Evolutionary conservation across 345 rosid species (phyloP).

Genomic region (Brassica incana): DNA sequence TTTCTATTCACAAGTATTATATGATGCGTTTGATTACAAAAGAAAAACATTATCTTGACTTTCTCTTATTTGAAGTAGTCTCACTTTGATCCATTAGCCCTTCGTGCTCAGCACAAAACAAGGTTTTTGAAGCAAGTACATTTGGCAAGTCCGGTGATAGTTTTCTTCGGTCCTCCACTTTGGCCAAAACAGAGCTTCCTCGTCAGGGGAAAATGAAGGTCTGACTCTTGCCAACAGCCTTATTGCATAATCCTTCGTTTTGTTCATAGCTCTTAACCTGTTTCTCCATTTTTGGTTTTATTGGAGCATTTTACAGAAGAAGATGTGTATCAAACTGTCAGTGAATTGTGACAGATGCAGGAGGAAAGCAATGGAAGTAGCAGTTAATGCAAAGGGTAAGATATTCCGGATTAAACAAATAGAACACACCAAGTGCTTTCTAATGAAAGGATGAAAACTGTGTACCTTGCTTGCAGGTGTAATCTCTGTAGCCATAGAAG

Average conservation of each 20-base stretch:
- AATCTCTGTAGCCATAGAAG: conserved; percentile 45
- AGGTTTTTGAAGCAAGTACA: neutral
- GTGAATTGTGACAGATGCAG: conserved; percentile 42
- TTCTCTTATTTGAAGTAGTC: neutral
- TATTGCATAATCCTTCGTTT: conserved; percentile 6
- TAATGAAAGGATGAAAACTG: neutral
- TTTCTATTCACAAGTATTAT: neutral
- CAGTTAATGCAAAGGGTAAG: conserved; percentile 42
- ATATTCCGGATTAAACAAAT: neutral
- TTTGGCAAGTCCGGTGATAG: neutral
- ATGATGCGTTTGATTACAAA: neutral
- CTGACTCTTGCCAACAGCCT: neutral
- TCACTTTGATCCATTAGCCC: neutral
- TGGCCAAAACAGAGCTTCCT: conserved; percentile 11
- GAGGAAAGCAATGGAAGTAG: conserved; percentile 41
- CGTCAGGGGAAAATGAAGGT: conserved; percentile 28
- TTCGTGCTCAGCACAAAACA: conserved; percentile 21
- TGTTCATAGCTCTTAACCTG: neutral
- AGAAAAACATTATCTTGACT: neutral
- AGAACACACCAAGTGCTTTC: neutral
- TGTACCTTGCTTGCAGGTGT: conserved; percentile 39
- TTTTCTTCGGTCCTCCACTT: conserved; percentile 16
- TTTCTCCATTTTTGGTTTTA: neutral
- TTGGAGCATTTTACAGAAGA: conserved; percentile 40
- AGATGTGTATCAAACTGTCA: conserved; percentile 39